Percentiles rank a stretch among this genome's conserved stretches.
Conservation (phyloP, 345 rosid species). For the Arabidopsis suecica region DNA sequence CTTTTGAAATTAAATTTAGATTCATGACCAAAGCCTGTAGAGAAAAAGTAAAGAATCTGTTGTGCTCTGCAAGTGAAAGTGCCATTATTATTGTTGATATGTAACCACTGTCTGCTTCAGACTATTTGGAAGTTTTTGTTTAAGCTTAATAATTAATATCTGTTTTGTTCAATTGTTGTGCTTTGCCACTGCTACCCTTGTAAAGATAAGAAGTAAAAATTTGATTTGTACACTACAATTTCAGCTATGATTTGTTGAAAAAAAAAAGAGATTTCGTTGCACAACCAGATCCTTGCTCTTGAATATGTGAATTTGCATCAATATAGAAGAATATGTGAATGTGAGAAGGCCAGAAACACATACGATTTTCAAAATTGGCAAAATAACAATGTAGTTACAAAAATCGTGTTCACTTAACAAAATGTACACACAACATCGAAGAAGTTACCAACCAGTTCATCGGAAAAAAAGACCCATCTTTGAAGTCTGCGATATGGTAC, state of each 20-base stretch:
- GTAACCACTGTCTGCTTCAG: conserved; percentile 15
- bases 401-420: conserved; percentile 13
- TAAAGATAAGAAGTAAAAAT: not conserved
- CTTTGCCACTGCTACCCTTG: not conserved
- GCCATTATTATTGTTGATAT: conserved; percentile 24
- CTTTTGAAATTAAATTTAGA: conserved; percentile 23
- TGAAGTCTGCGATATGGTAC: not conserved
- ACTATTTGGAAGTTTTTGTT: conserved; percentile 10
- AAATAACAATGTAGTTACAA: conserved; percentile 14
- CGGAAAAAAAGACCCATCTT: not conserved
- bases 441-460: conserved; percentile 7
- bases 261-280: not conserved
- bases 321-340: not conserved
- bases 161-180: conserved; percentile 3
- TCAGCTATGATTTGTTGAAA: too few species aligned
- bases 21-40: conserved; percentile 8
- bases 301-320: not conserved
- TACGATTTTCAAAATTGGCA: conserved; percentile 30
- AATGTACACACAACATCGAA: conserved; percentile 27
- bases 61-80: conserved; percentile 22
- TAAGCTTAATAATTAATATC: not conserved
- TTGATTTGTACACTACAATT: conserved; percentile 1
- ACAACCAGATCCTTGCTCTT: not conserved
- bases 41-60: conserved; percentile 6
- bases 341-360: conserved; percentile 1